Base-by-base conservation (phyloP, 2,329 filamentous ascomycete species). In the Aspergillus awamori region DNA sequence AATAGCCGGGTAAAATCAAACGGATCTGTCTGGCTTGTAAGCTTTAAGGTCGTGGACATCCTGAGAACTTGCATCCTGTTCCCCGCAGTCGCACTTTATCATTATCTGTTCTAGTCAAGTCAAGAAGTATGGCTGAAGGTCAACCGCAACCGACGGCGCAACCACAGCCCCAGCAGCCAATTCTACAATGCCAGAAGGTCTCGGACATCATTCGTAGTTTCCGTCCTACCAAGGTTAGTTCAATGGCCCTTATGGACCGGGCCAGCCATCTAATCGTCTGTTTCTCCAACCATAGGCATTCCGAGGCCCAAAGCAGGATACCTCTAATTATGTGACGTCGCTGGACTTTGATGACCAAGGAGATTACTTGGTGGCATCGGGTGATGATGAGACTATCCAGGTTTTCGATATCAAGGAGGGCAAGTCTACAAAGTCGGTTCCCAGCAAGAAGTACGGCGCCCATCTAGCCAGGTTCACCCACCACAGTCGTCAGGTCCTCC, bases 271-370 rank as follows among this genome's bases (percentile, higher is more conserved):
- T 59, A 51, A 58, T 59, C 58, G 62, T 62, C n/a, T 48, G 47
- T 60, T 53, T 53, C 54, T 45, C 59, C 5, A 22, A 55, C 17
- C 38, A 24, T 60, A 75, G 74, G 65, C 68, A 2, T 79, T 74
- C 63, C 71, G 69, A 60, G 69, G 67, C 43, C 65, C 69, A 48
- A 81, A 77, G 68, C 74, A 73, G 67, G 79, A 78, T 45, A 65
- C 63, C 57, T 70, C 67, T 54, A 86, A 88, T 4, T 84, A 88
- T 66, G 87, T 97, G 62, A 90, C 95, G 8, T 98, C 94, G 1
- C 86, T 99, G 69, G 94, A 99, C 80, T 99, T 97, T 74, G 93
- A 98, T 77, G 93, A 98, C 79, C 90, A 91, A 47, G 95, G 95
- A 76, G 93, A 97, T 76, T 90, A 94, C 53, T 86, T 96, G 62